A percentile compares a stretch with the other conserved stretches of the same genome.
phyloP scores from a whole-genome alignment of 2,329 filamentous ascomycete species.

The Intubia oerlemansii region DNA sequence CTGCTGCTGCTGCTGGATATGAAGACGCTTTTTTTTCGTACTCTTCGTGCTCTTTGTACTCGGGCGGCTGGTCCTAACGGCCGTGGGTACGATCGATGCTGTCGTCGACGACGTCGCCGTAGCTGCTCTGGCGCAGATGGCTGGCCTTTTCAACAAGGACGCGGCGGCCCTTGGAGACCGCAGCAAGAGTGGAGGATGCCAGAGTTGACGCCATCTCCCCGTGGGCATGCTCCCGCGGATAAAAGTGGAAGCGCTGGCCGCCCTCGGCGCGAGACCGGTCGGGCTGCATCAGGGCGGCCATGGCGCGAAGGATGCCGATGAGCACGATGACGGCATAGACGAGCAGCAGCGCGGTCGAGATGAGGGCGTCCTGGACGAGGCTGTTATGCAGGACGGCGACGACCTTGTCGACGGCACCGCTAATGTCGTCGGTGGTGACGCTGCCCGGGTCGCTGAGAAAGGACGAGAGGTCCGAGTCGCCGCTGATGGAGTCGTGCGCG shows the following conservation, averaged over 20 bases:
- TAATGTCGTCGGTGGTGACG: slow-evolving; percentile 62
- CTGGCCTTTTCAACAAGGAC: slow-evolving; percentile 9
- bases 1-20: neutral
- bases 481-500: slow-evolving; percentile 37
- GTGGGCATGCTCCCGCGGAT: no score
- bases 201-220: no score
- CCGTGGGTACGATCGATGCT: no score
- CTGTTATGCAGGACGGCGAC: slow-evolving; percentile 42
- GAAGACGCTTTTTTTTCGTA: no score
- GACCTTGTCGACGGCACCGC: slow-evolving; percentile 50
- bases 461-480: slow-evolving; percentile 36
- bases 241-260: slow-evolving; percentile 24
- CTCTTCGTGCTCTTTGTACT: no score
- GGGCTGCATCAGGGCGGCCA: slow-evolving; percentile 34
- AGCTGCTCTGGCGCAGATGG: slow-evolving; percentile 15
- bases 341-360: slow-evolving; percentile 51
- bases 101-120: slow-evolving; percentile 16
- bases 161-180: slow-evolving; percentile 6
- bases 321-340: slow-evolving; percentile 63
- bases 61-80: slow-evolving; percentile 6
- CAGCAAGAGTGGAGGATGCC: no score
- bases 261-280: slow-evolving; percentile 41
- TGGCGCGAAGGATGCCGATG: slow-evolving; percentile 46
- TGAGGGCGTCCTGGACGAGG: slow-evolving; percentile 58
- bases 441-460: slow-evolving; percentile 63